These are phyloP conservation scores for Coffea canephora DNA, from an alignment of 257 asterid species.

Conservation along the genomic window DNA sequence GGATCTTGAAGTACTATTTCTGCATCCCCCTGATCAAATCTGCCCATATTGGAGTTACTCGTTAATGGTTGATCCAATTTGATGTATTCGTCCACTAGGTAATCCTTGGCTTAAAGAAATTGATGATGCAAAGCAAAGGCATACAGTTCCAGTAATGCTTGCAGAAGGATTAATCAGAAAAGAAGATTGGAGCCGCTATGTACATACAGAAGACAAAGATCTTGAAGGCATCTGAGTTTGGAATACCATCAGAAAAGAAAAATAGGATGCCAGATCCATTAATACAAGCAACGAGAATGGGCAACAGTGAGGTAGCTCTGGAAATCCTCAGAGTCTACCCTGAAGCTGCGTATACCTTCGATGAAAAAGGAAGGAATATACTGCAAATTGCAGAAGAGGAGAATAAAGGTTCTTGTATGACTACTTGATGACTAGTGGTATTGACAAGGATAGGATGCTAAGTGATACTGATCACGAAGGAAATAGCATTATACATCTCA, in stretches of 20 bases:
- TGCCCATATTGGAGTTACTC: no score
- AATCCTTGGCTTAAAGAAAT: no score
- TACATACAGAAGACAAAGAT: constrained; percentile 2
- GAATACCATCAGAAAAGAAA: background rate
- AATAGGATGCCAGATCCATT: background rate
- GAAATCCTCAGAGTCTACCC: no score
- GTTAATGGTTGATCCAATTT: no score
- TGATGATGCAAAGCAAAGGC: no score
- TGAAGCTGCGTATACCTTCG: no score
- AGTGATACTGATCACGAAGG: background rate
- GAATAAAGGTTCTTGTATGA: background rate
- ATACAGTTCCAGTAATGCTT: no score
- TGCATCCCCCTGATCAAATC: no score
- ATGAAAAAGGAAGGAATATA: background rate
- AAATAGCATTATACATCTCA: constrained; percentile 19
- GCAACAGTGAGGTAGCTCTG: background rate
- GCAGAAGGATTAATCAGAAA: no score
- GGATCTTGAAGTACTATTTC: no score
- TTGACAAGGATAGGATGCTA: constrained; percentile 6
- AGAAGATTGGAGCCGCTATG: background rate
- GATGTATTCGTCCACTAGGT: no score
- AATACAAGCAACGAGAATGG: background rate
- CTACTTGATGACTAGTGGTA: background rate
- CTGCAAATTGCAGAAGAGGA: constrained; percentile 3
- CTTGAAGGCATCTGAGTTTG: background rate